These are phyloP conservation scores for Annulohypoxylon moriforme DNA, from an alignment of 495 filamentous ascomycete species.

Conservation along the genomic window DNA sequence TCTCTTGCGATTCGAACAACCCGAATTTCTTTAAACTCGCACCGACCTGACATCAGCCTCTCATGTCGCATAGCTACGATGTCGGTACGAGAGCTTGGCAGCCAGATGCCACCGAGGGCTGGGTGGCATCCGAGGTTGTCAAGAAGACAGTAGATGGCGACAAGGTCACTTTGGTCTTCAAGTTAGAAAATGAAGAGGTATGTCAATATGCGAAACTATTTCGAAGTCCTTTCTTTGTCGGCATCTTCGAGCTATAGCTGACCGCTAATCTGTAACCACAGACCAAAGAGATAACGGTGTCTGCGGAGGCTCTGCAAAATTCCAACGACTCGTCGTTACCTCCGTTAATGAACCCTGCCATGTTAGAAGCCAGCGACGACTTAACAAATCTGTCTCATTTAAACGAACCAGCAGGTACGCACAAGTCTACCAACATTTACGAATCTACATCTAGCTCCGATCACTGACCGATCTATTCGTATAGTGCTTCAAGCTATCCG, in stretches of 20 bases:
- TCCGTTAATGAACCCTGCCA: conserved; percentile 96
- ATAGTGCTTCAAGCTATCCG: conserved; percentile 96
- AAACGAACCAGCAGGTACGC: conserved; percentile 95
- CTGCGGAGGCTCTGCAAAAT: conserved; percentile 77
- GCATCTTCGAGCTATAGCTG: conserved; percentile 17
- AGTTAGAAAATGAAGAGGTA: conserved; percentile 94
- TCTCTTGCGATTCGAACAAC: conserved; percentile 41
- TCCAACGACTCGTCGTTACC: conserved; percentile 78
- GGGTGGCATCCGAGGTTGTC: conserved; percentile 94
- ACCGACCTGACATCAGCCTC: conserved; percentile 41
- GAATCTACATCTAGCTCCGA: conserved; percentile 50
- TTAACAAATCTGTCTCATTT: conserved; percentile 97
- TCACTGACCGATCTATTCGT: conserved; percentile 29
- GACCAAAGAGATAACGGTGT: conserved; percentile 85
- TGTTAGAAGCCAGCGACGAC: conserved; percentile 99
- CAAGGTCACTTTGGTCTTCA: conserved; percentile 86
- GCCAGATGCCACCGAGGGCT: conserved; percentile 93
- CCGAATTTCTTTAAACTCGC: conserved; percentile 26
- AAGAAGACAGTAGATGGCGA: conserved; percentile 86
- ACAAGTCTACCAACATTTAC: conserved; percentile 5
- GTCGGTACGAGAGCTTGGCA: conserved; percentile 98
- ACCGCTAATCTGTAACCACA: conserved; percentile 51
- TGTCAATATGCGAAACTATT: conserved; percentile 55
- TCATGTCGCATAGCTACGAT: conserved; percentile 97
- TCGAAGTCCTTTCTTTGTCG: not conserved